Evolutionary conservation across 1,139 yeast species (phyloP).

Genomic region (Candida neerlandica): DNA sequence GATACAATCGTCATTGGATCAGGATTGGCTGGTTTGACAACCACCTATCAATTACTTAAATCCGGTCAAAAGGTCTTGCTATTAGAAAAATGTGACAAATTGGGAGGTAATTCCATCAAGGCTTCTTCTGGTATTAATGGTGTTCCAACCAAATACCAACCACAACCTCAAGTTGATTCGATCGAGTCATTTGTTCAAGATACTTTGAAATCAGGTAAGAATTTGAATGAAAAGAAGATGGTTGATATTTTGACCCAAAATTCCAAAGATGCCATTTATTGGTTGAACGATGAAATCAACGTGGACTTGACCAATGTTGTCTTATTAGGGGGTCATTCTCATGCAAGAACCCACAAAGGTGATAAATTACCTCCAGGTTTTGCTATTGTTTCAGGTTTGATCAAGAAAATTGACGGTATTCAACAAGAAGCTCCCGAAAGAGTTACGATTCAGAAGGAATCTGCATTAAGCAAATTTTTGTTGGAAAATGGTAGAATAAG

Average conservation of each 20-base stretch:
- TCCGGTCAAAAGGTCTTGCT: conserved; percentile 29
- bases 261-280: conserved; percentile 33
- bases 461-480: conserved; percentile 24
- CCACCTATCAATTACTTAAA: conserved; percentile 29
- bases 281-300: conserved; percentile 29
- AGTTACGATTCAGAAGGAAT: conserved; percentile 24
- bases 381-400: conserved; percentile 33
- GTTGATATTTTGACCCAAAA: conserved; percentile 28
- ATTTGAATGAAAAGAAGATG: conserved; percentile 26
- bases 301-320: conserved; percentile 33
- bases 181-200: conserved; percentile 28
- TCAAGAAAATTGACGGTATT: conserved; percentile 21
- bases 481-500: conserved; percentile 16
- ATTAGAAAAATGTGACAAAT: conserved; percentile 31
- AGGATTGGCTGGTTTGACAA: conserved; percentile 41
- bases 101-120: conserved; percentile 43
- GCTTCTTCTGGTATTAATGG: conserved; percentile 48
- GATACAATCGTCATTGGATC: conserved; percentile 33
- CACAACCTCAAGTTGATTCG: conserved; percentile 23
- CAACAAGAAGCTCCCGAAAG: conserved; percentile 17
- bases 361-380: conserved; percentile 40
- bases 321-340: conserved; percentile 40
- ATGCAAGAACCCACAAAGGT: conserved; percentile 42
- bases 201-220: conserved; percentile 36
- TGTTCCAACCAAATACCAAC: conserved; percentile 34